Base-by-base conservation (phyloP, 495 filamentous ascomycete genomes). In the Niebla homalea region DNA sequence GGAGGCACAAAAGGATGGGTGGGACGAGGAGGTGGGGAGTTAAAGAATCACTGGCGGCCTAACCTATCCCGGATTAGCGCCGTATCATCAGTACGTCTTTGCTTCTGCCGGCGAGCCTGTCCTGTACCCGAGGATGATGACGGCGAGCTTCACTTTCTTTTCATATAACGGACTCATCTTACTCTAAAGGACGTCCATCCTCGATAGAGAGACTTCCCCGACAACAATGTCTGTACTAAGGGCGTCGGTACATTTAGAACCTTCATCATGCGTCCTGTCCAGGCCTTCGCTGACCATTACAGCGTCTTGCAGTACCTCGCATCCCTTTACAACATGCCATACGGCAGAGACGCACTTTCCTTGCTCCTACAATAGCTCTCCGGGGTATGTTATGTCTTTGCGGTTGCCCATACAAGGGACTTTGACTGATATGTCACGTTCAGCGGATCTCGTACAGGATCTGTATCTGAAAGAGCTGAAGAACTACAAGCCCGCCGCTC, bases 381-480 rank as follows among this genome's bases (percentile, higher is more conserved):
- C 74, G 81, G 80, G 84, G 85, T 89, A 77, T 60, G 70, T 67
- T 44, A 50, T 20, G 39, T 41, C 16, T 32, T 55, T 49, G 22
- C 15, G 6, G 32, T 15, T 2, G 5, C 51, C 18, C 15, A 22
- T 32, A n/a, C 15, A 11, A 35, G 36, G 20, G 14, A 45, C 40
- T 43, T 35, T 35, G 20, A 25, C 25, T 43, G 49, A 49, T 23
- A 43, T 48, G 26, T 29, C 36, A 23, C 32, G 21, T 62, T 51
- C 65, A 97, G 93, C 83, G 72, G 92, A 99, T 70, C 75, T 92
- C 56, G 83, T 99, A 57, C 92, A 94, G 71, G 90, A 96, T 56
- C 79, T 99, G 60, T 99, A 97, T 78, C 83, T 99, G 59, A 79
- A 79, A 58, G 90, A 96, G 67, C 80, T 99, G 59, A 89, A 86